Base-by-base conservation (phyloP, 177 flowering plant species). In the Telopea speciosissima region DNA sequence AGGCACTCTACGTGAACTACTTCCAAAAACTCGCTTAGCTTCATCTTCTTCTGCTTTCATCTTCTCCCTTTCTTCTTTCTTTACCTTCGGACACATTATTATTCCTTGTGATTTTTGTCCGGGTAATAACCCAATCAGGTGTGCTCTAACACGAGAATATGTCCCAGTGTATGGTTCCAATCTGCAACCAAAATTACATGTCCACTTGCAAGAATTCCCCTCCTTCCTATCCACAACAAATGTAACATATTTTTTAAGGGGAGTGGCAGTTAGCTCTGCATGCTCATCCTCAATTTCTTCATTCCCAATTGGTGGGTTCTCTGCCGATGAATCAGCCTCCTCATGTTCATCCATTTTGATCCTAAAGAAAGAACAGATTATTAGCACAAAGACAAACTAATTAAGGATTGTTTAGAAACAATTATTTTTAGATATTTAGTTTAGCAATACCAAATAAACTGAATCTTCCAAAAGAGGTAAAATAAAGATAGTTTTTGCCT, bases 11-110 rank as follows among this genome's bases (percentile, higher is more conserved):
- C 24, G 64, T 69, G 65, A 54, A 58, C 74, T 26, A 36, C 65
- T 26, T 59, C 70, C 66, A 67, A 72, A 60, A 31, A 45, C 25
- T 60, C 26, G 61, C 40, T 59, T 67, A 5, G 75, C 70, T 65
- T 72, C 70, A 24, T 28, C 70, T 72, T 72, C 75, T 72, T 65
- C 75, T 21, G 16, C 42, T 36, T 67, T 72, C 75, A 72, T 72
- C 40, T 59, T 66, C 19, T 72, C 45, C 26, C 66, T 59, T 1
- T 72, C 75, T 24, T 66, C 65, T 25, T 59, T 66, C 8, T 19
- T 66, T 31, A 72, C 70, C 42, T 72, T 72, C 0, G 70, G 16
- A 44, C 70, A 72, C 3, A 59, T 23, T 23, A 62, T 54, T 24
- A 72, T 36, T 12, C 75, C 75, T 59, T 66, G 70, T 24, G 70